phyloP scores from a whole-genome alignment of 495 filamentous ascomycete genomes.

The Geopyxis carbonaria region DNA sequence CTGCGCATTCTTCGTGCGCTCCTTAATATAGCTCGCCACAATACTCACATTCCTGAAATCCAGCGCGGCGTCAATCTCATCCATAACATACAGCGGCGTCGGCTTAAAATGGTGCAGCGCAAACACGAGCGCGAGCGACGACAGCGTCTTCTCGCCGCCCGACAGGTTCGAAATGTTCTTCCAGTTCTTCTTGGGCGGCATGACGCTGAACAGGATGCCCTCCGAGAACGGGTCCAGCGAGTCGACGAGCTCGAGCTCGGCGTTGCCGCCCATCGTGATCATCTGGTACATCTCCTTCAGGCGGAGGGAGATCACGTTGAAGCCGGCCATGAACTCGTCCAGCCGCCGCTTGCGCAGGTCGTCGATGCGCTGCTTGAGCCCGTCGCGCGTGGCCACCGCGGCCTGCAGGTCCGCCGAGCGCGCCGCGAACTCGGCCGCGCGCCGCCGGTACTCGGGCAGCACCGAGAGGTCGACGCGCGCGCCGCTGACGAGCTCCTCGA shows the following conservation, averaged over 20 bases:
- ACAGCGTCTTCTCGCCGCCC: constrained; percentile 94
- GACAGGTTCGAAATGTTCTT: constrained; percentile 94
- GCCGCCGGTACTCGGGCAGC: constrained; percentile 79
- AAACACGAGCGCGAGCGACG: constrained; percentile 85
- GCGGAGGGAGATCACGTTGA: constrained; percentile 80
- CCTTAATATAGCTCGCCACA: constrained; percentile 96
- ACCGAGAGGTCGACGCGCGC: constrained; percentile 79
- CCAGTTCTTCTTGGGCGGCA: constrained; percentile 99
- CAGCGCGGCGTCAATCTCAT: constrained; percentile 95
- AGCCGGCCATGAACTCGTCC: constrained; percentile 97
- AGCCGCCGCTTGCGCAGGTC: constrained; percentile 75
- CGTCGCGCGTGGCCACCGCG: constrained; percentile 60
- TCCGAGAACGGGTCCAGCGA: constrained; percentile 91
- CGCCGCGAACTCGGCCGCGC: constrained; percentile 68
- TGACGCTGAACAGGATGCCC: constrained; percentile 89
- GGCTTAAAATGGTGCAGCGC: constrained; percentile 96
- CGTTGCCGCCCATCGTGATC: constrained; percentile 99
- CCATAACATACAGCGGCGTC: constrained; percentile 96
- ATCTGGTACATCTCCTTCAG: constrained; percentile 99
- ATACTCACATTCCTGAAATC: constrained; percentile 98
- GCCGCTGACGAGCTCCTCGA: constrained; percentile 88
- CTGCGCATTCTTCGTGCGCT: constrained; percentile 95
- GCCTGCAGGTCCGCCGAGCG: constrained; percentile 62
- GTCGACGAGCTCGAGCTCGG: constrained; percentile 91
- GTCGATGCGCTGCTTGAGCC: constrained; percentile 76